Evolutionary conservation across 2,329 filamentous ascomycete genomes (phyloP).

Genomic region (Neurospora crassa): DNA sequence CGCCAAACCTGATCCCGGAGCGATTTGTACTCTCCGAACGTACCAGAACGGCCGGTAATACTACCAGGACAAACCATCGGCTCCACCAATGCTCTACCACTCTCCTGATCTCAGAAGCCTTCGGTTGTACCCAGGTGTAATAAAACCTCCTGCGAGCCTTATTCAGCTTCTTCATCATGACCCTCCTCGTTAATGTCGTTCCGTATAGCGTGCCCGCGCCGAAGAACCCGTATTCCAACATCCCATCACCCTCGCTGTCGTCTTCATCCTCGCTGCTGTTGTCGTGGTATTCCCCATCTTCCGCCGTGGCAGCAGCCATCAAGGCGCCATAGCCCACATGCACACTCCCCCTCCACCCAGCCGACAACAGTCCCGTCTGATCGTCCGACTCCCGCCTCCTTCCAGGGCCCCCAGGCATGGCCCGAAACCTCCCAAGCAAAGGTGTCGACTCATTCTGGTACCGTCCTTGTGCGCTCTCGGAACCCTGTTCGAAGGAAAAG

Average conservation of each 20-base stretch:
- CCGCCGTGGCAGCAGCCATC: conserved; percentile 29
- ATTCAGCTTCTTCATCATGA: conserved; percentile 26
- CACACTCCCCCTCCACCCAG: conserved; percentile 38
- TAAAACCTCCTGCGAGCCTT: conserved; percentile 26
- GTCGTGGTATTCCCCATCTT: conserved; percentile 23
- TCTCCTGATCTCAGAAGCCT: conserved; percentile 46
- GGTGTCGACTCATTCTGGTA: conserved; percentile 44
- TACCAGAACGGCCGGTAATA: conserved; percentile 52
- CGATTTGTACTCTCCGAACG: conserved; percentile 20
- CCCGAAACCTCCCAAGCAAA: conserved; percentile 55
- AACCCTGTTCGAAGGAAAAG: conserved; percentile 59
- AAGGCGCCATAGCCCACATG: conserved; percentile 48
- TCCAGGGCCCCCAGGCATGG: conserved; percentile 37
- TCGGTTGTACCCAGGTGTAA: conserved; percentile 53
- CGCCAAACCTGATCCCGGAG: background rate
- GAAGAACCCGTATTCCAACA: conserved; percentile 1
- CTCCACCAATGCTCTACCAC: conserved; percentile 55
- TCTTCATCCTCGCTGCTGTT: conserved; percentile 20
- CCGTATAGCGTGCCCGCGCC: background rate
- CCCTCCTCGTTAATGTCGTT: conserved; percentile 17
- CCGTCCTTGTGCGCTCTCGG: conserved; percentile 38
- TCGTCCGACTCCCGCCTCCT: conserved; percentile 13
- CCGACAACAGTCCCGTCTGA: conserved; percentile 32
- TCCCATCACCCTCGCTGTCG: conserved; percentile 24
- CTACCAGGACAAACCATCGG: conserved; percentile 49